Percentiles rank a stretch among this genome's conserved stretches.
These are phyloP conservation scores for Verticillium longisporum DNA, from an alignment of 2,329 filamentous ascomycete species.

Conservation along the genomic window DNA sequence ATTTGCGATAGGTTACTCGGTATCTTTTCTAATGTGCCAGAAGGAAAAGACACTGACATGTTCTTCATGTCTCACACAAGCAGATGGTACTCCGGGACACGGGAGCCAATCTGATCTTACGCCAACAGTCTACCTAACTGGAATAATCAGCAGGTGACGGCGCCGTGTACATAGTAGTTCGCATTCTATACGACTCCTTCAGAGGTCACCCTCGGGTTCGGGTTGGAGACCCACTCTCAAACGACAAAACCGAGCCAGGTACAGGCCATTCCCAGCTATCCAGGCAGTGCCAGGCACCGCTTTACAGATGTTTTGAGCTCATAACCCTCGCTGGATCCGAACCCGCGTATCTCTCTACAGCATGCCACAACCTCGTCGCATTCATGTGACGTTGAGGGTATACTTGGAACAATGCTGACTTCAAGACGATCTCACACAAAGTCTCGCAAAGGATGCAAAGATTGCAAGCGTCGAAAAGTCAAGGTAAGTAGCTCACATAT, in stretches of 20 bases:
- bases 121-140: too few species aligned
- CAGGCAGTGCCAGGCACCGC: background rate
- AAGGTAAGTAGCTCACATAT: conserved; percentile 16
- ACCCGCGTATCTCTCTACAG: conserved; percentile 5
- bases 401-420: background rate
- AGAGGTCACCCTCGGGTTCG: background rate
- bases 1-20: too few species aligned
- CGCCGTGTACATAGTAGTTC: background rate
- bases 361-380: background rate
- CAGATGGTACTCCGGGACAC: too few species aligned
- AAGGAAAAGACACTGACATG: too few species aligned
- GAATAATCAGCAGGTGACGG: too few species aligned
- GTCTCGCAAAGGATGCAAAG: conserved; percentile 22
- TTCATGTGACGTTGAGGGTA: conserved; percentile 12
- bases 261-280: background rate
- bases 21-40: too few species aligned
- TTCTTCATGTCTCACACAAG: too few species aligned
- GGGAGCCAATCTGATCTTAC: too few species aligned
- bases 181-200: background rate
- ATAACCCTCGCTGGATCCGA: background rate
- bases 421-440: conserved; percentile 19
- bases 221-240: background rate
- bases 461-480: conserved; percentile 25
- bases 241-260: background rate
- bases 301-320: background rate